Base-by-base conservation (phyloP, 192 early-diverging fungal genomes). In the Gaertneriomyces sp. region DNA sequence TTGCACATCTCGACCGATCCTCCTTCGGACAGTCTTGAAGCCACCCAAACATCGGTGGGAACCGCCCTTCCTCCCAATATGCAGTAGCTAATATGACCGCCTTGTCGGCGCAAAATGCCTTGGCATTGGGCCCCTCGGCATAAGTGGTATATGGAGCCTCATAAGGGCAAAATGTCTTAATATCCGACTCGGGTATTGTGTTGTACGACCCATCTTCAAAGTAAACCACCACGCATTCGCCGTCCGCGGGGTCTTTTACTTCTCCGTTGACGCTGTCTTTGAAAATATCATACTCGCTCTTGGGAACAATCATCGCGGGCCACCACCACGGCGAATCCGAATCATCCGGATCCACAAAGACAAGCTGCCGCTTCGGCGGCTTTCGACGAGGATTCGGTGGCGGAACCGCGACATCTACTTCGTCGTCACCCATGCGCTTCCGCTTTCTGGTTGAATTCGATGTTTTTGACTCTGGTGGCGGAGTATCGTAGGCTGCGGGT, bases 301-400 rank as follows among this genome's bases (percentile, higher is more conserved):
- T 53, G 11, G 76, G 74, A n/a, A 85, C 83, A 12, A 85, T 80
- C 79, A 87, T 81, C 53, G 81, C 85, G 6, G 85, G 83, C 85
- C 85, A 87, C 85, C 85, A 87, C 68, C 79, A 83, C 38, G 78
- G 79, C 0, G 76, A 77, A 20, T 68, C 66, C 0, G 72, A 20
- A 66, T 87, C 85, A 25, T 85, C 81, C 7, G 85, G 85, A 75
- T 87, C 83, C 20, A 87, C 85, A 76, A 84, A 87, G 9, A 87
- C 85, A 20, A 87, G 75, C 42, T 70, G 46, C 33, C 65, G 58
- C 19, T 45, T 49, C 42, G 66, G 66, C 57, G 55, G 66, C 42
- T 68, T 68, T 7, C 42, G 41, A 6, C 66, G 43, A 8, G 55
- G 66, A 50, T 68, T 68, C 25, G 33, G 66, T 51, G 49, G 49